Base-by-base conservation (phyloP, 2,329 filamentous ascomycete species). In the Ophidiomyces ophidiicola region DNA sequence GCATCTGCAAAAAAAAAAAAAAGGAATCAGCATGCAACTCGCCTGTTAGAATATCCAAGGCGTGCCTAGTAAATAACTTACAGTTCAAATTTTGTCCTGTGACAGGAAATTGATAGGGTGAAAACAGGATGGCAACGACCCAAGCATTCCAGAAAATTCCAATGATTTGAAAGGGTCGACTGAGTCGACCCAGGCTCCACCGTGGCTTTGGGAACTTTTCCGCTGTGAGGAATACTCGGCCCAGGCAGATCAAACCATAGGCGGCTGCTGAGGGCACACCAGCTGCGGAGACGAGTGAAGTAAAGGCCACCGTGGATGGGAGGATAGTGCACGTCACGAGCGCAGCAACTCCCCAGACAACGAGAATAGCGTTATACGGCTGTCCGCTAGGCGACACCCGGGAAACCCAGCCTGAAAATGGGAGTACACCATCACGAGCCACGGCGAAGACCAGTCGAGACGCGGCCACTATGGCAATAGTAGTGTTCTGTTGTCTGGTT, bases 371-470 rank as follows among this genome's bases (percentile, higher is more conserved):
- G 48, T 77, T 76, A 10, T 67, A 66, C 0, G 74, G 74, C 45
- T 76, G 72, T 36, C 72, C 74, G 17, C 66, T 59, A 6, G 64
- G 55, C 6, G 61, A 62, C 2, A 78, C 71, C 12, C 61, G 54
- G 3, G 71, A 68, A 30, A 76, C 74, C 69, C 72, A 74, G 23
- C 62, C 50, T 1, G 72, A 75, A 54, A 69, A 75, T 0, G 74
- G 73, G 2, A 77, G 59, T 14, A 77, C 71, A 24, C 72, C 71
- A 48, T 78, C 74, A 32, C 73, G 66, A 19, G 74, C 74, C 3
- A 78, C 72, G 29, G 73, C 74, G 52, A 75, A 77, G 46, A 78
- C 72, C 1, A 76, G 62, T n/a, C 73, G 67, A 3, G 72, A 76
- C 10, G 70, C 70, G 5, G 72, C 73, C 8, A 74, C 64, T 31